These are phyloP conservation scores for Lojkania enalia DNA, from an alignment of 2,329 filamentous ascomycete species.

Conservation along the genomic window DNA sequence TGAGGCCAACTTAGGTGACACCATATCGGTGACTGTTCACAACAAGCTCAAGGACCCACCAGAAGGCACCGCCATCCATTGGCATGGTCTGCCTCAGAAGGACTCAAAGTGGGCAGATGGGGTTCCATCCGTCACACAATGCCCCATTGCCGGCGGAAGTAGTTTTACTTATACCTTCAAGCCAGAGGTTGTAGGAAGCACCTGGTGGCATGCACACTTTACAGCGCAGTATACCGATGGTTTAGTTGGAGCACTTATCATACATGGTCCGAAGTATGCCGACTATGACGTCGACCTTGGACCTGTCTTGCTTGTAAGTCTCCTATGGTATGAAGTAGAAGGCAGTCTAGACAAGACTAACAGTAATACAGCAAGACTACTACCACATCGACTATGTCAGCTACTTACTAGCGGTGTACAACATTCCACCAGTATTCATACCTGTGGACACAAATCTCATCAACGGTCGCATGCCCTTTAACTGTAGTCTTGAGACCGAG, in stretches of 20 bases:
- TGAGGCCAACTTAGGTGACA: constrained; percentile 14
- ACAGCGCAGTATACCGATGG: constrained; percentile 46
- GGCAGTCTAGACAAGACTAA: no score
- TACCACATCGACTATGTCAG: no score
- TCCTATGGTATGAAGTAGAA: constrained; percentile 29
- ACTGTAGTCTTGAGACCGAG: constrained; percentile 31
- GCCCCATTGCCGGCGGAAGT: constrained; percentile 12
- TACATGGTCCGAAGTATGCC: constrained; percentile 41
- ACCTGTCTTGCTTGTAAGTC: constrained; percentile 30
- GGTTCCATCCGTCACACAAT: constrained; percentile 12
- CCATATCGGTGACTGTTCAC: constrained; percentile 2
- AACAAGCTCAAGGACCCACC: constrained; percentile 3
- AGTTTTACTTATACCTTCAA: constrained; percentile 22
- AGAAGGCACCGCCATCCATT: constrained; percentile 13
- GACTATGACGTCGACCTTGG: constrained; percentile 49
- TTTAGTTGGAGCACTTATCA: constrained; percentile 42
- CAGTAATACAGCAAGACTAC: no score
- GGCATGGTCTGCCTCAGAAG: constrained; percentile 14
- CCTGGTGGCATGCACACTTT: constrained; percentile 44
- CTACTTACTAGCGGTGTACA: no score
- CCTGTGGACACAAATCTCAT: constrained; percentile 23
- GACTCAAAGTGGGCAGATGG: constrained; percentile 12
- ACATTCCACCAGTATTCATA: constrained; percentile 20
- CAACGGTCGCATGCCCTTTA: constrained; percentile 27
- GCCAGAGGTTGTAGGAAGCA: constrained; percentile 40